Base-by-base conservation (phyloP, 2,329 filamentous ascomycete species). In the Zymoseptoria passerinii region DNA sequence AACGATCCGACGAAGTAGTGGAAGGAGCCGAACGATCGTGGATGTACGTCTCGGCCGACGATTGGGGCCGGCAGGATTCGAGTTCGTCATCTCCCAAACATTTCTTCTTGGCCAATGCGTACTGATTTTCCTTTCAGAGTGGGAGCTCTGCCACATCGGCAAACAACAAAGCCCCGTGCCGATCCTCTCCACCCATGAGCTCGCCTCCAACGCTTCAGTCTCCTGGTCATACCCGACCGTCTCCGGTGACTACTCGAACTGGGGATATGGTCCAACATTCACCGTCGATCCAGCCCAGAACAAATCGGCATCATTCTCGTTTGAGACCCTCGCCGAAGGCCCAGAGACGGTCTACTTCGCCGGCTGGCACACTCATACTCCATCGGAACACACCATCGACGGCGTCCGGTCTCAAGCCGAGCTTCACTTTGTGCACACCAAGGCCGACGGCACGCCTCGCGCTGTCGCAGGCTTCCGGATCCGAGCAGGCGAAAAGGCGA, bases 321-420 rank as follows among this genome's bases (percentile, higher is more conserved):
- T 77, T 62, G 19, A 50, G 20, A 28, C n/a, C 23, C 9, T 9
- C 13, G 23, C 23, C 23, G 16, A 44, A 6, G 35, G 35, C 16
- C 35, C 35, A 44, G 69, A 74, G 60, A 80, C 75, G 0, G 71
- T 77, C 20, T 81, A 78, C 65, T 70, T 81, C 8, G 73, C 70
- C 48, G 77, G 77, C 53, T 81, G 78, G 77, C 79, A 81, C 69
- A 76, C 80, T 52, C 79, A 81, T 63, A 66, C 77, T 0, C 79
- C 79, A 0, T 77, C 77, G 5, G 79, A 81, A 58, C 79, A 81
- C 66, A 71, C 72, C 2, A 72, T 81, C 3, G 69, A 74, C 54
- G 75, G 75, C 35, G 69, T 73, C 48, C 72, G 74, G 48, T 70
- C 72, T 35, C 76, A 75, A 59, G 76, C 77, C 40, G 79, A 81